Evolutionary conservation across 2,329 filamentous ascomycete species (phyloP).

Genomic region (Cryphonectria parasitica): DNA sequence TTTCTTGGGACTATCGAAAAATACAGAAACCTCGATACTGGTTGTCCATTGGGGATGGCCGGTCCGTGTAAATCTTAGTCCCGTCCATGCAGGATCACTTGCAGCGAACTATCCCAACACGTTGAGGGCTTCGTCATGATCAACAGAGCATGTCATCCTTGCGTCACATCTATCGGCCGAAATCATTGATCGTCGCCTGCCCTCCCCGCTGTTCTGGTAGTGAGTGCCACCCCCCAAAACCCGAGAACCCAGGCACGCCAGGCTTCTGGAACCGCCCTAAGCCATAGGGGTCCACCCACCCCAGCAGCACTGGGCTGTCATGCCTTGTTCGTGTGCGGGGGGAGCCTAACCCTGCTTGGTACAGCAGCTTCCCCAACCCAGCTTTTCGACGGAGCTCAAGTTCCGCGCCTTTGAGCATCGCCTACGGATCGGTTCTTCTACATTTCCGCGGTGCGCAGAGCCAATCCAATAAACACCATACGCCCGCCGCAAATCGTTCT

Average conservation of each 20-base stretch:
- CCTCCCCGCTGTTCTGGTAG: not conserved
- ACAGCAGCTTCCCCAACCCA: not conserved
- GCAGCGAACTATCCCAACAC: not conserved
- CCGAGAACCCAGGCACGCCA: not conserved
- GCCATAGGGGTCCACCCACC: not conserved
- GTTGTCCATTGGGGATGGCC: not conserved
- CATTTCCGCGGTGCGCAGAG: not conserved
- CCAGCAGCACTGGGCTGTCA: not conserved
- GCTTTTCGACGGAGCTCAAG: not conserved
- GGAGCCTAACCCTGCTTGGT: not conserved
- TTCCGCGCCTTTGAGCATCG: not conserved
- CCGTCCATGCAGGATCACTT: not conserved
- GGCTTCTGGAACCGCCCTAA: conserved; percentile 14
- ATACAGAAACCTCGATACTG: not conserved
- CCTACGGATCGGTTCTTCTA: not conserved
- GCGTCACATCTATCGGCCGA: conserved; percentile 1
- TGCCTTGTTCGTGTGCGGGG: conserved; percentile 7
- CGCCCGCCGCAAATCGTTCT: not conserved
- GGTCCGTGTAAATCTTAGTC: conserved; percentile 4
- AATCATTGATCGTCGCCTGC: not conserved
- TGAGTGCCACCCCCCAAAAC: not conserved
- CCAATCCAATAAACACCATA: not conserved
- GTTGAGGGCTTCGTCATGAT: conserved; percentile 1
- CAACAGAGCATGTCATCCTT: conserved; percentile 6
- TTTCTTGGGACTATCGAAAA: not conserved